Base-by-base conservation (phyloP, 2,329 filamentous ascomycete genomes). In the Nemania diffusa region DNA sequence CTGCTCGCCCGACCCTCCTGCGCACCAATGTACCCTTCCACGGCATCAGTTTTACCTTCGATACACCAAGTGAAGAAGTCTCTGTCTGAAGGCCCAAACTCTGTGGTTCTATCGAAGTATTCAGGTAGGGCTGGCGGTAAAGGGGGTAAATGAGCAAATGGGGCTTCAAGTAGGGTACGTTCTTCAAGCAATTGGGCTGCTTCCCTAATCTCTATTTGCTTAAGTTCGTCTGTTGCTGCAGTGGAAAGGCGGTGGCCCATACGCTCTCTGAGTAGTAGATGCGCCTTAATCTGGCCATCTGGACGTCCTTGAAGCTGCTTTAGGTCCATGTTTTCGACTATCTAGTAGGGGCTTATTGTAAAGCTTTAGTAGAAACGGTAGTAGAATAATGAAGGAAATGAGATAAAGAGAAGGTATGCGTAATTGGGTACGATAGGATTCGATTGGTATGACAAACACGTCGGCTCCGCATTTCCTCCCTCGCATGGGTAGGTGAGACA, bases 121-220 rank as follows among this genome's bases (percentile, higher is more conserved):
- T 32, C n/a, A 26, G 20, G n/a, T 2, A 58, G 20, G 7, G 42
- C 26, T 24, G 56, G 27, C 8, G 56, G 56, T 26, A 58, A 37
- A 37, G 56, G 27, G 29, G 56, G 56, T 2, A 58, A 34, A 58
- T 48, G 26, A 32, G 56, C 42, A 17, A 24, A 48, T 11, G 40
- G 56, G 17, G 56, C 56, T 34, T 58, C 40, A n/a, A 58, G 42
- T 50, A 26, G 24, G 5, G 1, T 50, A 20, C n/a, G 27, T 24
- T 34, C 3, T 17, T 58, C 56, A n/a, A 34, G 9, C 11, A 48
- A 7, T 34, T 9, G 34, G 5, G 42, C 56, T 27, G 34, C 5
- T 37, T 34, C 34, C 26, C 24, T 48, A 3, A 1, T 8, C 9
- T 24, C n/a, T 17, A 58, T 58, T 34, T 50, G 56, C 15, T 50